phyloP scores from a whole-genome alignment of 768 basidiomycete species.

The Calvatia gigantea region DNA sequence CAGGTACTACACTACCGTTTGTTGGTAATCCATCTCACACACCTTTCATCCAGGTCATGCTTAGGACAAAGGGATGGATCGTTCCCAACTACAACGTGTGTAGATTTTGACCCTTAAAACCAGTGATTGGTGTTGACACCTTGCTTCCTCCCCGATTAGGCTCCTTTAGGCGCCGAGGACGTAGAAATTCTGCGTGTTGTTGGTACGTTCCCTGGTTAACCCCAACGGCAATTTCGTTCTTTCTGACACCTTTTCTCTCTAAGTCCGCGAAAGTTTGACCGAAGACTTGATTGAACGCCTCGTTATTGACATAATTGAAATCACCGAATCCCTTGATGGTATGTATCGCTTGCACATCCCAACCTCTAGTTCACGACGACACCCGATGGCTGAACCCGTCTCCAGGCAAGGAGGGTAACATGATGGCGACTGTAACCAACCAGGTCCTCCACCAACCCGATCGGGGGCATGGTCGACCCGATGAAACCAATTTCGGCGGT shows the following conservation, averaged over 20 bases:
- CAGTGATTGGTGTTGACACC: not conserved
- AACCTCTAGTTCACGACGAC: not conserved
- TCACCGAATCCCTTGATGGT: slow-evolving; percentile 46
- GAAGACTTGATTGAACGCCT: slow-evolving; percentile 49
- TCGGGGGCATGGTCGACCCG: slow-evolving; percentile 36
- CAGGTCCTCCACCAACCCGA: slow-evolving; percentile 32
- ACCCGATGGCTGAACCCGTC: not conserved
- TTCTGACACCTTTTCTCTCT: not conserved
- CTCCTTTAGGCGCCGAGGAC: slow-evolving; percentile 47
- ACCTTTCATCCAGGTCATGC: slow-evolving; percentile 27
- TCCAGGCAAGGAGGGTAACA: slow-evolving; percentile 19
- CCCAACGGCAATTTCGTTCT: not conserved
- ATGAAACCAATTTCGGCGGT: slow-evolving; percentile 36
- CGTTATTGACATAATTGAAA: slow-evolving; percentile 46
- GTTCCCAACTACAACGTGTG: slow-evolving; percentile 54
- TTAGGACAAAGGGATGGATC: slow-evolving; percentile 56
- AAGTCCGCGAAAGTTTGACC: slow-evolving; percentile 52
- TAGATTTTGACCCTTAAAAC: not conserved
- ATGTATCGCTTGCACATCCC: slow-evolving; percentile 14
- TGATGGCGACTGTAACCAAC: slow-evolving; percentile 21
- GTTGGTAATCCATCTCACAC: not conserved
- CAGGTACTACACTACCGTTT: slow-evolving; percentile 24
- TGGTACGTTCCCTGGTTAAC: not conserved
- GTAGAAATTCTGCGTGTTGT: slow-evolving; percentile 61
- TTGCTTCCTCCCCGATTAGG: slow-evolving; percentile 19